A percentile compares a stretch with the other conserved stretches of the same genome.
Evolutionary conservation across 495 filamentous ascomycete genomes (phyloP).

Genomic region (Penicillium cinerascens): DNA sequence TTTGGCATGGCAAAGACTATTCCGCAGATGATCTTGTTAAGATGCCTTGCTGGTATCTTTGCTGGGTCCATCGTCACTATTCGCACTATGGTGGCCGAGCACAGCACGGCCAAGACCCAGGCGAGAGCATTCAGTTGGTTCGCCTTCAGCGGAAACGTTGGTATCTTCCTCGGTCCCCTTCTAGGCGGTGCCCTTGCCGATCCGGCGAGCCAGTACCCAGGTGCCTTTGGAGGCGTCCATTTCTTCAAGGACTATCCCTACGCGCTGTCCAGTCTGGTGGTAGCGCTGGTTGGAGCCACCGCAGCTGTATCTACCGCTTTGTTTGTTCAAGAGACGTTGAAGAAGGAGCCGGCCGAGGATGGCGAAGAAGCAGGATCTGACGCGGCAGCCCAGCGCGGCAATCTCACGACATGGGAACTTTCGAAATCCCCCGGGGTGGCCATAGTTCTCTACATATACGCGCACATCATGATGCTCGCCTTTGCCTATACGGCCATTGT

Average conservation of each 20-base stretch:
- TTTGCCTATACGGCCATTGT: constrained; percentile 37
- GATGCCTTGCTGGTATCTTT: constrained; percentile 64
- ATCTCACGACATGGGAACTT: constrained; percentile 51
- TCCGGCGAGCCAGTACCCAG: constrained; percentile 55
- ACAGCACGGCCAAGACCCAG: constrained; percentile 61
- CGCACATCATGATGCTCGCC: constrained; percentile 58
- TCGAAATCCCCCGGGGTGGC: constrained; percentile 58
- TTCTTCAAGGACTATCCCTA: constrained; percentile 66
- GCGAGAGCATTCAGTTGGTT: constrained; percentile 70
- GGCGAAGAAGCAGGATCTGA: constrained; percentile 4
- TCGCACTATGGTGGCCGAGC: constrained; percentile 68
- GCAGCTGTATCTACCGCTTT: constrained; percentile 46
- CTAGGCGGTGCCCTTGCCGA: constrained; percentile 60
- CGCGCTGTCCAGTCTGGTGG: constrained; percentile 55
- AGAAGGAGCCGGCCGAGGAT: constrained; percentile 18
- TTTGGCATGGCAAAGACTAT: constrained; percentile 61
- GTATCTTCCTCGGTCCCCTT: constrained; percentile 65
- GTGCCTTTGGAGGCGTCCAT: constrained; percentile 46
- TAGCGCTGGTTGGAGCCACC: constrained; percentile 46
- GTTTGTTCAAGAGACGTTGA: constrained; percentile 55
- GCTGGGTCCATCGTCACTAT: constrained; percentile 66
- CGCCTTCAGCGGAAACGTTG: constrained; percentile 63
- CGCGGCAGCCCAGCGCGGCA: not conserved
- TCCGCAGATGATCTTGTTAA: constrained; percentile 63
- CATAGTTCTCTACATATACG: constrained; percentile 58